Evolutionary conservation across 164 flowering plant species (phyloP).

Genomic region (Euptelea pleiosperma): DNA sequence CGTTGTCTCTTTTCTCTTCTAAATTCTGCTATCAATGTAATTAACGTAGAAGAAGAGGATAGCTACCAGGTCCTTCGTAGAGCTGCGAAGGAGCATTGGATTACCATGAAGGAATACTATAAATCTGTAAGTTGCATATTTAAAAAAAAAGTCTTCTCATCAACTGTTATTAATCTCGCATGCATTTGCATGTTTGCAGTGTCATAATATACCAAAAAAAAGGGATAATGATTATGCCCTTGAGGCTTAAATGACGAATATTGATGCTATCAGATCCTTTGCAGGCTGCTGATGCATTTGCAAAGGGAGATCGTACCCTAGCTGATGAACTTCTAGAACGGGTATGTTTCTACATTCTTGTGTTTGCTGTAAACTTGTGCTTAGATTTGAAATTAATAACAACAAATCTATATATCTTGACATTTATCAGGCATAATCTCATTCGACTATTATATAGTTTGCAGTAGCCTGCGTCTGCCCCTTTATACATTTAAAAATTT

Average conservation of each 20-base stretch:
- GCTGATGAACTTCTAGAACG: constrained; percentile 43
- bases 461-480: no score
- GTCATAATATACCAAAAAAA: not conserved
- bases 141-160: not conserved
- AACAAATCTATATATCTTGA: not conserved
- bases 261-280: constrained; percentile 5
- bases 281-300: constrained; percentile 61
- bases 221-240: no score
- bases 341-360: constrained; percentile 29
- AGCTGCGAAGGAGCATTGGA: constrained; percentile 52
- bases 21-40: constrained; percentile 7
- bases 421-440: not conserved
- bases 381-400: not conserved
- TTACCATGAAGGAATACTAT: constrained; percentile 58
- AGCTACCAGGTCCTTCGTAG: constrained; percentile 40
- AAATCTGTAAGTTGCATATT: constrained; percentile 49
- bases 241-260: constrained; percentile 1
- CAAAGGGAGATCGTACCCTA: constrained; percentile 37
- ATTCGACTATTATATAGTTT: no score
- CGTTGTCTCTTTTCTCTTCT: no score
- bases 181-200: not conserved
- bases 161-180: not conserved
- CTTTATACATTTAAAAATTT: no score
- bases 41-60: constrained; percentile 34
- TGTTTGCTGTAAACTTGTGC: not conserved